Conservation (phyloP, 23 red algal genomes). For the Cyanidiococcus yangmingshanensis region DNA sequence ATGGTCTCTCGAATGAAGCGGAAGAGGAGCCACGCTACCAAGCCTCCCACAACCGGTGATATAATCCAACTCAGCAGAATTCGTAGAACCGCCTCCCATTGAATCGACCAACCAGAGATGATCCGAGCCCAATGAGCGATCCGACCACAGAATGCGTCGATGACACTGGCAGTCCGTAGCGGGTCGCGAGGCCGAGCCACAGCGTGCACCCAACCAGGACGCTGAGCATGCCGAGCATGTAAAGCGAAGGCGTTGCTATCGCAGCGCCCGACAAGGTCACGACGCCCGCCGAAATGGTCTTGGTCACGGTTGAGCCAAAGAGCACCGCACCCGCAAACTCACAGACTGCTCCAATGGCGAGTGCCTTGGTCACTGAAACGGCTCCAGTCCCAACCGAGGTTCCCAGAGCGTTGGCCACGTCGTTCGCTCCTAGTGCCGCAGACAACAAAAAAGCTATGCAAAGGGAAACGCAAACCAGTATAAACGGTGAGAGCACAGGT, state of each 20-base stretch:
- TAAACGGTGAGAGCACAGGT: background rate
- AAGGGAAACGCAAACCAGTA: constrained; percentile 22
- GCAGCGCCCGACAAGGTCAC: constrained; percentile 49
- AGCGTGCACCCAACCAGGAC: constrained; percentile 55
- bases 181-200: constrained; percentile 77
- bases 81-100: constrained; percentile 41
- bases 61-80: constrained; percentile 79
- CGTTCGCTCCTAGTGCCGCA: constrained; percentile 78
- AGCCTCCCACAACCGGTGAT: constrained; percentile 66
- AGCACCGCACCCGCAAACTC: constrained; percentile 96
- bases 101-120: constrained; percentile 71
- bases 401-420: constrained; percentile 88
- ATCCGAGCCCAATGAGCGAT: constrained; percentile 67
- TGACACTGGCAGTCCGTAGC: constrained; percentile 85
- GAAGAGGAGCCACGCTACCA: constrained; percentile 52
- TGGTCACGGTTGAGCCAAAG: constrained; percentile 84
- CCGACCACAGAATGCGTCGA: constrained; percentile 93
- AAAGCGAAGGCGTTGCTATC: constrained; percentile 39
- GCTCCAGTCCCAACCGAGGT: constrained; percentile 90
- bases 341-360: constrained; percentile 92
- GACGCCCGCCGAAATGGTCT: constrained; percentile 81
- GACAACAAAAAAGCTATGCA: constrained; percentile 52
- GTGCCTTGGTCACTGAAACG: constrained; percentile 55
- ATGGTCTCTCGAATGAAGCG: constrained; percentile 45
- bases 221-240: constrained; percentile 75